These are phyloP conservation scores for Pseudogymnoascus sp. DNA, from an alignment of 2,329 filamentous ascomycete genomes.

Conservation along the genomic window DNA sequence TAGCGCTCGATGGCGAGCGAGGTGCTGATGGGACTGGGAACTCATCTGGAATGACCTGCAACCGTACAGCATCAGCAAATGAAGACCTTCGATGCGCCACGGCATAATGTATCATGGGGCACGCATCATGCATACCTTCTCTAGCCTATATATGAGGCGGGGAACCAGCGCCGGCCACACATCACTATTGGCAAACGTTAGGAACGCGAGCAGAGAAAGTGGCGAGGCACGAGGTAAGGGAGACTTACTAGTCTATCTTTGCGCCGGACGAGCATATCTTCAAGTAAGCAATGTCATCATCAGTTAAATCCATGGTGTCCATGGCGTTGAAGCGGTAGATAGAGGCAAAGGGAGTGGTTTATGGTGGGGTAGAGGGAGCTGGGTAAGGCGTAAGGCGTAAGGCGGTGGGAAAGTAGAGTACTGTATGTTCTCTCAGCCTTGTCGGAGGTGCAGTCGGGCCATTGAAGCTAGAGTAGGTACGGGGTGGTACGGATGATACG, in stretches of 20 bases:
- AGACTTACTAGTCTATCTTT: conserved; percentile 48
- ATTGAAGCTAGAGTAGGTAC: neutral
- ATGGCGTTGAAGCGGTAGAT: neutral
- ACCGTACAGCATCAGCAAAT: neutral
- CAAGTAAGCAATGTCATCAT: conserved; percentile 33
- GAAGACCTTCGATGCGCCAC: neutral
- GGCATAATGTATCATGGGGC: neutral
- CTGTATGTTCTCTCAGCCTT: neutral
- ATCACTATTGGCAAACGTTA: conserved; percentile 27
- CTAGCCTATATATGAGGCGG: conserved; percentile 32
- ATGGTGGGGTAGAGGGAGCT: neutral
- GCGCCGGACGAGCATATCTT: conserved; percentile 43
- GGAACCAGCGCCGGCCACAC: conserved; percentile 34
- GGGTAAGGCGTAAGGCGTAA: neutral
- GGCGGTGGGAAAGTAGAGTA: neutral
- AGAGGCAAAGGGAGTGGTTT: neutral
- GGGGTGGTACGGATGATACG: neutral
- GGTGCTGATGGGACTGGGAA: conserved; percentile 58
- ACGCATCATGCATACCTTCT: conserved; percentile 22
- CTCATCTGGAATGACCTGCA: conserved; percentile 64
- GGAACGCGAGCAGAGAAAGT: conserved; percentile 8
- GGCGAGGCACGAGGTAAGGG: neutral
- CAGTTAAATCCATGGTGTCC: conserved; percentile 9
- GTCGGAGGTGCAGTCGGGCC: neutral
- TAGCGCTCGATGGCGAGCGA: conserved; percentile 38